These are phyloP conservation scores for Calocera viscosa DNA, from an alignment of 768 basidiomycete genomes.

Conservation along the genomic window DNA sequence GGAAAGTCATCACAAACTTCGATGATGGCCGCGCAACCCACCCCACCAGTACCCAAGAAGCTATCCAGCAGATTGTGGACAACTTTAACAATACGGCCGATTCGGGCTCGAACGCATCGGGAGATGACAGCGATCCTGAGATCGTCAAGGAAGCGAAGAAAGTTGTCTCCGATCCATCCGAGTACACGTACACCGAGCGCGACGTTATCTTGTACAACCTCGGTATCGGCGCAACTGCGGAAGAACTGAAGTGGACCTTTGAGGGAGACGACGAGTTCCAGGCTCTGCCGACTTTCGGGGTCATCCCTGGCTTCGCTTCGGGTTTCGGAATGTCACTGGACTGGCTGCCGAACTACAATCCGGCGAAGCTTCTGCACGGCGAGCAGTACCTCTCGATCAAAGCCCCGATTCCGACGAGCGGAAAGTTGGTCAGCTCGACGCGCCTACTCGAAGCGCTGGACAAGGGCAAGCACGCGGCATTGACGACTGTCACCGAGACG, in stretches of 20 bases:
- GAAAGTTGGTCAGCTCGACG: slow-evolving; percentile 60
- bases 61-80: slow-evolving; percentile 55
- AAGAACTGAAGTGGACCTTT: slow-evolving; percentile 82
- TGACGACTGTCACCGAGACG: slow-evolving; percentile 67
- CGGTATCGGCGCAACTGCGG: slow-evolving; percentile 84
- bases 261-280: slow-evolving; percentile 80
- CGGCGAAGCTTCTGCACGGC: slow-evolving; percentile 92
- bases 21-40: slow-evolving; percentile 75
- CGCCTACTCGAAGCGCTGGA: slow-evolving; percentile 72
- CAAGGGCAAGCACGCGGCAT: slow-evolving; percentile 88
- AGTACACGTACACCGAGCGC: slow-evolving; percentile 70
- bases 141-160: slow-evolving; percentile 75
- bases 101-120: slow-evolving; percentile 33
- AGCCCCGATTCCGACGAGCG: slow-evolving; percentile 73
- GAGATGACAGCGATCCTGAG: slow-evolving; percentile 70
- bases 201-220: slow-evolving; percentile 93
- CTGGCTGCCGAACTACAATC: slow-evolving; percentile 92
- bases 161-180: slow-evolving; percentile 36
- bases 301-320: slow-evolving; percentile 78
- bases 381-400: slow-evolving; percentile 90
- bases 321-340: slow-evolving; percentile 57
- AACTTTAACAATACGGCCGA: slow-evolving; percentile 43
- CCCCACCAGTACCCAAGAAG: slow-evolving; percentile 60
- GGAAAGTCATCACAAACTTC: slow-evolving; percentile 75
- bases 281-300: slow-evolving; percentile 86